Percentiles rank a stretch among this genome's conserved stretches.
Conservation (phyloP, 257 asterid genomes). For the Plantago ovata region DNA sequence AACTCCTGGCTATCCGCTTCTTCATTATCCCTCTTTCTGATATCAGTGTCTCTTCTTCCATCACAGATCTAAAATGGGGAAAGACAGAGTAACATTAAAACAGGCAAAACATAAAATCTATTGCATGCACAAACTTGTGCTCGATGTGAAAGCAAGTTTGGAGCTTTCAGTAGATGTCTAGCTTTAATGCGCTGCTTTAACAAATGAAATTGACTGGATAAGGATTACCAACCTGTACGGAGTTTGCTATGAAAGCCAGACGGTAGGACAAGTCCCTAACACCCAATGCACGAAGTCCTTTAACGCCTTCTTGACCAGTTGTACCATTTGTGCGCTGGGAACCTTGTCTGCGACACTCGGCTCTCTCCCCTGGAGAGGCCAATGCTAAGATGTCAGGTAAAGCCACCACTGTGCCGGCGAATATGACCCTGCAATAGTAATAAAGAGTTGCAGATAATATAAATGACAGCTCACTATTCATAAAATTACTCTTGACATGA, state of each 20-base stretch:
- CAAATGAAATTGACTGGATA: background rate
- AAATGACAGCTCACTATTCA: background rate
- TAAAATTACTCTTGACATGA: background rate
- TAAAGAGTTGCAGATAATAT: constrained; percentile 4
- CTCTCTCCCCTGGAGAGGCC: constrained; percentile 95
- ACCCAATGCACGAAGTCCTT: constrained; percentile 92
- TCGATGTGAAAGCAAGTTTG: too few species aligned
- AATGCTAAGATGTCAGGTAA: constrained; percentile 86
- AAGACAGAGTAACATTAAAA: constrained; percentile 11
- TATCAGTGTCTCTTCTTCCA: constrained; percentile 73
- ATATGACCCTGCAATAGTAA: constrained; percentile 64
- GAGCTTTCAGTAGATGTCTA: background rate
- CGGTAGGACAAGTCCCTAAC: constrained; percentile 94
- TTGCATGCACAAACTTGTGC: too few species aligned
- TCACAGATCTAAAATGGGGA: constrained; percentile 58
- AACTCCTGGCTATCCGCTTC: constrained; percentile 70
- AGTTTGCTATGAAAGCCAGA: constrained; percentile 91
- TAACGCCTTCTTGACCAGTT: constrained; percentile 82
- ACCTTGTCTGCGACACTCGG: constrained; percentile 80
- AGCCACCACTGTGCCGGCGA: constrained; percentile 91
- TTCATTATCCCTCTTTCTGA: constrained; percentile 69
- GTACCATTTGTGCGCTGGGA: constrained; percentile 63
- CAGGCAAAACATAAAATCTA: background rate
- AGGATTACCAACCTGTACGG: constrained; percentile 64
- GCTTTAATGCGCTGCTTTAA: background rate